These are phyloP conservation scores for Carex myosuroides DNA, from an alignment of 176 grass and related monocot genomes.

Conservation along the genomic window DNA sequence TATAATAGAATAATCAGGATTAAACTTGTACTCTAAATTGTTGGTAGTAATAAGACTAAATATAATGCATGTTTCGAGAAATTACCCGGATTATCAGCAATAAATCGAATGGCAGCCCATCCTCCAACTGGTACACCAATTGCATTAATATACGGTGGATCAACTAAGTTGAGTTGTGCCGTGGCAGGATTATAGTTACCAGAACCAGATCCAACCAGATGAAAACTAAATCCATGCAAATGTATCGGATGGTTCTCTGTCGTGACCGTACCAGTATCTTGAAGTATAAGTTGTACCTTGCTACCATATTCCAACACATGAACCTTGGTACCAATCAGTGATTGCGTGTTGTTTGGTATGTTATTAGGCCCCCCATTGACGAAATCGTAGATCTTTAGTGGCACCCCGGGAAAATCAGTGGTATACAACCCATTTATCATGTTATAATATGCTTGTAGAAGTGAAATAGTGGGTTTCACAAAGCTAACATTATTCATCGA, in stretches of 20 bases:
- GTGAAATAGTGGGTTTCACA: constrained; percentile 15
- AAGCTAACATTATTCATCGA: constrained; percentile 28
- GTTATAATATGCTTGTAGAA: constrained; percentile 27
- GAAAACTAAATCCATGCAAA: constrained; percentile 31
- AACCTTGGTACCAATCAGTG: constrained; percentile 25
- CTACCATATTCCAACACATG: constrained; percentile 20
- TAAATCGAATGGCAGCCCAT: constrained; percentile 32
- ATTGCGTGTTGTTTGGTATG: constrained; percentile 23
- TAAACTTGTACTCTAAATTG: background rate
- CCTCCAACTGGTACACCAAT: constrained; percentile 31
- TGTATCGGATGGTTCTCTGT: constrained; percentile 36
- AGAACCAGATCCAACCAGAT: constrained; percentile 19
- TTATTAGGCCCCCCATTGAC: constrained; percentile 22
- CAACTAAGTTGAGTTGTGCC: constrained; percentile 19
- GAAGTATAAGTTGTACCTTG: constrained; percentile 21
- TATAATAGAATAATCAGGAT: background rate
- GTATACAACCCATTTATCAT: constrained; percentile 22
- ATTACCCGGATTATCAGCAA: constrained; percentile 30
- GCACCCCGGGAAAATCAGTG: constrained; percentile 22
- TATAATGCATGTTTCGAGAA: background rate
- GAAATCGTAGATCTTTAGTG: constrained; percentile 19
- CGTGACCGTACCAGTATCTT: constrained; percentile 19
- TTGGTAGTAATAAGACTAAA: background rate
- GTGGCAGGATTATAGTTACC: constrained; percentile 28
- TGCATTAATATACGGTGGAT: constrained; percentile 36